These are phyloP conservation scores for Chenopodium album DNA, from an alignment of 148 eudicot species.

Conservation along the genomic window DNA sequence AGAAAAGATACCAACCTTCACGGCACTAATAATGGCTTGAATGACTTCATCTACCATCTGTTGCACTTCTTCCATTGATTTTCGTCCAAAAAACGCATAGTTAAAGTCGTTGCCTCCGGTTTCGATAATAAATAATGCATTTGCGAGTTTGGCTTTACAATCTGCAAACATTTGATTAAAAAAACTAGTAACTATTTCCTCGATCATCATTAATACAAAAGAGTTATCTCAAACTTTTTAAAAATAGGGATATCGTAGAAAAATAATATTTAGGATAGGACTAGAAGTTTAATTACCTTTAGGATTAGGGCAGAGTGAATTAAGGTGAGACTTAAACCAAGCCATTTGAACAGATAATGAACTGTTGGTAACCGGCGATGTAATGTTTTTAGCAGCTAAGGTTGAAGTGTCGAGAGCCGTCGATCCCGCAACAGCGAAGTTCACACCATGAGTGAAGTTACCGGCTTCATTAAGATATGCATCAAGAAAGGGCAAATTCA, in stretches of 20 bases:
- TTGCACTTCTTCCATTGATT: slow-evolving; percentile 9
- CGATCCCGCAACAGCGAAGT: slow-evolving; percentile 30
- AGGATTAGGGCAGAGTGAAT: background rate
- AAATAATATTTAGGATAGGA: no score
- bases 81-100: slow-evolving; percentile 20
- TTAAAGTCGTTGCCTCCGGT: slow-evolving; percentile 48
- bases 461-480: slow-evolving; percentile 22
- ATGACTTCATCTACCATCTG: slow-evolving; percentile 31
- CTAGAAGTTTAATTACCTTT: slow-evolving; percentile 6
- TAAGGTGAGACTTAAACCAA: slow-evolving; percentile 27
- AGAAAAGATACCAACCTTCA: slow-evolving; percentile 21
- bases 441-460: slow-evolving; percentile 24
- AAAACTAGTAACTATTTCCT: no score
- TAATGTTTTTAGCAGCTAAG: slow-evolving; percentile 11
- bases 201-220: no score
- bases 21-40: slow-evolving; percentile 21
- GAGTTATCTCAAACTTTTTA: no score
- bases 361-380: background rate
- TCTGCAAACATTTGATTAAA: background rate
- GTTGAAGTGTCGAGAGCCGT: slow-evolving; percentile 17
- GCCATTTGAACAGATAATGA: slow-evolving; percentile 26
- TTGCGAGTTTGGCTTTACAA: slow-evolving; percentile 26
- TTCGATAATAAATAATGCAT: slow-evolving; percentile 37
- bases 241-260: no score
- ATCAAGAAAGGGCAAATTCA: slow-evolving; percentile 16